A percentile compares a stretch with the other conserved stretches of the same genome.
These are phyloP conservation scores for Phycomyces nitens DNA, from an alignment of 192 early-diverging fungal species.

Conservation along the genomic window DNA sequence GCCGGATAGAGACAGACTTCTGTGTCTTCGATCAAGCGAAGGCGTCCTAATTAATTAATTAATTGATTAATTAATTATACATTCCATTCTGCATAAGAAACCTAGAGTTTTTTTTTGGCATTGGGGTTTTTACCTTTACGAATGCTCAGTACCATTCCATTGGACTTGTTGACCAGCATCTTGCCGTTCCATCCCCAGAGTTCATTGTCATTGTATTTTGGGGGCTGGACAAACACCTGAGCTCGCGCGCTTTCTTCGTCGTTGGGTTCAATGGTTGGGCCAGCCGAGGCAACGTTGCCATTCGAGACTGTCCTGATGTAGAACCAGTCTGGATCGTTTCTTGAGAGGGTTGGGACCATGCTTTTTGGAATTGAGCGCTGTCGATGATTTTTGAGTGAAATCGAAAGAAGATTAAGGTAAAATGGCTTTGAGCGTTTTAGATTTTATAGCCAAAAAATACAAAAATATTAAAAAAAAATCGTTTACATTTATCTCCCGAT, in stretches of 20 bases:
- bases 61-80: too few relatives aligned
- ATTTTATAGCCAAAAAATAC: too few relatives aligned
- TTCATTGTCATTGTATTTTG: constrained; percentile 15
- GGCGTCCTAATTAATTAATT: constrained; percentile 30
- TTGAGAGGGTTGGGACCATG: not conserved
- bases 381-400: too few relatives aligned
- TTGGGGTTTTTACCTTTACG: constrained; percentile 40
- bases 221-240: constrained; percentile 19
- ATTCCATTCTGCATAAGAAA: too few relatives aligned
- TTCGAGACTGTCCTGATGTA: constrained; percentile 29
- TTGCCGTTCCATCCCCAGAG: constrained; percentile 32
- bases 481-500: too few relatives aligned
- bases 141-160: constrained; percentile 29
- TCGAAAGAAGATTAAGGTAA: constrained; percentile 2
- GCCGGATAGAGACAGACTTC: constrained; percentile 30
- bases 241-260: constrained; percentile 8
- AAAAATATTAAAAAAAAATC: too few relatives aligned
- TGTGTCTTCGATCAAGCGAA: constrained; percentile 40
- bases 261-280: not conserved
- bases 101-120: too few relatives aligned
- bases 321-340: constrained; percentile 25
- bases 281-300: constrained; percentile 27
- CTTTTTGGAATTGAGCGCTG: too few relatives aligned
- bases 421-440: not conserved
- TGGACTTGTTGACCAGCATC: constrained; percentile 30